Conservation (phyloP, 139 green algal species). For the Protoeuglena noctilucae region DNA sequence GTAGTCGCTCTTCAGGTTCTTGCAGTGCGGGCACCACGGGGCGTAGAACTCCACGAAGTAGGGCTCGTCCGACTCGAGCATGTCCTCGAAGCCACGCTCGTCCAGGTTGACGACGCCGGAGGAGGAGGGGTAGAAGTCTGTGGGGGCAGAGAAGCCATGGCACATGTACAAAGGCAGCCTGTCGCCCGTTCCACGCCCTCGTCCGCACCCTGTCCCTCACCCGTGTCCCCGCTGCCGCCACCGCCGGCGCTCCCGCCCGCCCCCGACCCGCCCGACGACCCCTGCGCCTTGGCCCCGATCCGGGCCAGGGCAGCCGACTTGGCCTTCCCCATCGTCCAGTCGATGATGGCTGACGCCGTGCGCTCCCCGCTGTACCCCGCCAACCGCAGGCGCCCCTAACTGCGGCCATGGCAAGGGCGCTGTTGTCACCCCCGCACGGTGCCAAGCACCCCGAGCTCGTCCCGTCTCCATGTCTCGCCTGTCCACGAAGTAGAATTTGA, state of each 20-base stretch:
- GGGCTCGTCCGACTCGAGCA: slow-evolving; percentile 43
- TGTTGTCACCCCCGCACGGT: slow-evolving; percentile 12
- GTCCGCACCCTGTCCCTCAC: too few relatives aligned
- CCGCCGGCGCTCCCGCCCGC: background rate
- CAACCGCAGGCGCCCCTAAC: slow-evolving; percentile 32
- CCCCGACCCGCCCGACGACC: slow-evolving; percentile 1
- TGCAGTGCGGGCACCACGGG: slow-evolving; percentile 63
- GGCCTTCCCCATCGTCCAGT: slow-evolving; percentile 53
- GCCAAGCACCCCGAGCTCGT: slow-evolving; percentile 22
- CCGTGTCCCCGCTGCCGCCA: background rate
- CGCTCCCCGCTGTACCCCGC: slow-evolving; percentile 52
- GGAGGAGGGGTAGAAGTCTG: slow-evolving; percentile 1
- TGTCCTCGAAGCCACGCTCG: slow-evolving; percentile 28
- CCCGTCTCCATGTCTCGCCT: background rate
- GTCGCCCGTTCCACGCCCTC: too few relatives aligned
- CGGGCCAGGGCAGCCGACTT: slow-evolving; percentile 26
- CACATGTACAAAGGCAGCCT: background rate
- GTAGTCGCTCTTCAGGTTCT: slow-evolving; percentile 62
- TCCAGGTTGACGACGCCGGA: slow-evolving; percentile 61
- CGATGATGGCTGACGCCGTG: slow-evolving; percentile 53
- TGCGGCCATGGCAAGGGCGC: too few relatives aligned
- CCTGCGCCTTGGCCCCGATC: slow-evolving; percentile 25
- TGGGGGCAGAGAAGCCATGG: background rate
- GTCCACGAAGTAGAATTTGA: slow-evolving; percentile 32
- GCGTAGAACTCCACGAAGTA: slow-evolving; percentile 67